Conservation (phyloP, 495 filamentous ascomycete species). For the Hypoxylon fragiforme region DNA sequence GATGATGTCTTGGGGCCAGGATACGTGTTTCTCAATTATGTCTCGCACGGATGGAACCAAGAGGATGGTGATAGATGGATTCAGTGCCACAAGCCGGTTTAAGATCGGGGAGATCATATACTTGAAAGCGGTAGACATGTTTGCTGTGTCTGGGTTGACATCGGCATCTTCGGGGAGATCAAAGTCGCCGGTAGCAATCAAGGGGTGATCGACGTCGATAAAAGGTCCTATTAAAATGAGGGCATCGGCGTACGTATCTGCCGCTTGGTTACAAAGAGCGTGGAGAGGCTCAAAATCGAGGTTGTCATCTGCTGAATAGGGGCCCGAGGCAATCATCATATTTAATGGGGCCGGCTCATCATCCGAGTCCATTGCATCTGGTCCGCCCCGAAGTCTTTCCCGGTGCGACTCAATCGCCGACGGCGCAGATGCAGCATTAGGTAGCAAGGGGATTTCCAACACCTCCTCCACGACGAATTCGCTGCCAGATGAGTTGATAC, state of each 20-base stretch:
- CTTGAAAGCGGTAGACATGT: constrained; percentile 80
- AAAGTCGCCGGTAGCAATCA: constrained; percentile 87
- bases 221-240: constrained; percentile 85
- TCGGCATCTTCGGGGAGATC: constrained; percentile 75
- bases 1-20: constrained; percentile 88
- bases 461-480: constrained; percentile 81
- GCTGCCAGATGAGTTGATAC: constrained; percentile 83
- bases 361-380: constrained; percentile 61
- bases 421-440: constrained; percentile 65
- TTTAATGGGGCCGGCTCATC: constrained; percentile 65
- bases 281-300: constrained; percentile 85
- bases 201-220: constrained; percentile 85
- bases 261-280: constrained; percentile 76
- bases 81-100: constrained; percentile 62
- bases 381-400: constrained; percentile 62
- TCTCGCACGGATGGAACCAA: constrained; percentile 88
- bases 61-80: constrained; percentile 78
- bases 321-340: constrained; percentile 77
- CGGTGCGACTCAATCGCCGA: constrained; percentile 64
- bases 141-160: constrained; percentile 73
- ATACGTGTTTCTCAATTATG: constrained; percentile 75
- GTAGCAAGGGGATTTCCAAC: constrained; percentile 71
- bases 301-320: constrained; percentile 89
- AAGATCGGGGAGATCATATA: constrained; percentile 72
- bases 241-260: constrained; percentile 73